Evolutionary conservation across 129 eudicot genomes (phyloP), one percentile per base, ranked within the genome.

Genomic region (Flaveria brownii): DNA sequence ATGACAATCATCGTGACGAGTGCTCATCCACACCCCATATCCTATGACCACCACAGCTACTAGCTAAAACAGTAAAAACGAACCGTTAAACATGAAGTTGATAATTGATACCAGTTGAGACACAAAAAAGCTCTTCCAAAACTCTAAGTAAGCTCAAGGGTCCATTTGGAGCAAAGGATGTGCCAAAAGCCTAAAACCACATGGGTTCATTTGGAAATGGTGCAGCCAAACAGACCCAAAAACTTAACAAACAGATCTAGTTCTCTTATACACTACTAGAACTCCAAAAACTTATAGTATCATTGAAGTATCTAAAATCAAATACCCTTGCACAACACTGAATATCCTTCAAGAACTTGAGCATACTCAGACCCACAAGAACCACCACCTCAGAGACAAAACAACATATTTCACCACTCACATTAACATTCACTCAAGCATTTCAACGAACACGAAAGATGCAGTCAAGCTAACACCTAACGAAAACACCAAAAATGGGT

Each of bases 1-100:
- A 73, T 88, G 77, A 76, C 98, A 93, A 63, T 80, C 82, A 64
- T 93, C 97, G 7, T 89, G 90, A 61, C 90, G 91, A 75, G 81
- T 82, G 86, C 91, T 84, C 96, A 93, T 84, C 98, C 98, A 93
- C 85, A 90, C 88, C 45, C 97, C 98, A 80, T 88, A 93, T 76
- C 92, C 96, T 9, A 93, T 68, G 49, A 93, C 96, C 70, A 73
- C 87, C 69, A 85, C 83, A 70, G 91, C 97, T 81, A 90, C 82
- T 25, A 93, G 76, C 97, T 93, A 81, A 45, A 62, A 75, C 47
- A 22, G 61, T 70, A 4, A 59, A 71, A 70, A 67, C 57, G 13
- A 85, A 67, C 42, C n/a, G 71, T 59, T 63, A 50, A 28, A 57
- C 57, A 51, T 1, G 36, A 46, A 62, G 54, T 26, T 0, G 15